phyloP scores from a whole-genome alignment of 768 basidiomycete species.

The Tylopilus sp. region DNA sequence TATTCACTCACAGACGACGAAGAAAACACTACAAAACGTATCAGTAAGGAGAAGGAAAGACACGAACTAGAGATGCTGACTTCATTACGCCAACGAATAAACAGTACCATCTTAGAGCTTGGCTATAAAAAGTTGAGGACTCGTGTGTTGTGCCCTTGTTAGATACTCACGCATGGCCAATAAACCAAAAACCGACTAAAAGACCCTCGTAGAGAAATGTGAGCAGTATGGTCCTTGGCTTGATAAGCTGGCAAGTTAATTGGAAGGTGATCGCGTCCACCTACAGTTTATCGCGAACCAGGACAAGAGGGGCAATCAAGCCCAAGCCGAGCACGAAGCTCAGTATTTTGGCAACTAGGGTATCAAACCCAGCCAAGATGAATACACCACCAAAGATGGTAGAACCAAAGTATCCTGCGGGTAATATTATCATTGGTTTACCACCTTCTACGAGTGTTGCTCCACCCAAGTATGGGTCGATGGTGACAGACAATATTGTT shows the following conservation, averaged over 20 bases:
- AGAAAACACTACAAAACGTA: conserved; percentile 56
- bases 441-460: conserved; percentile 69
- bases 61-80: conserved; percentile 40
- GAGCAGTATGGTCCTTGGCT: conserved; percentile 73
- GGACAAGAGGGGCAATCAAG: conserved; percentile 76
- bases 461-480: conserved; percentile 78
- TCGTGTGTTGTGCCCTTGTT: background rate
- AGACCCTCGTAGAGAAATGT: conserved; percentile 82
- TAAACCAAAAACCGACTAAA: conserved; percentile 92
- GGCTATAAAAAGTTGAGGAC: conserved; percentile 38
- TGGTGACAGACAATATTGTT: conserved; percentile 72
- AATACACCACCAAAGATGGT: conserved; percentile 81
- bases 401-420: conserved; percentile 81
- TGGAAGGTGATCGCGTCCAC: conserved; percentile 24
- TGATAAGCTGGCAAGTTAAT: conserved; percentile 10
- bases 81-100: conserved; percentile 84
- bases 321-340: conserved; percentile 90
- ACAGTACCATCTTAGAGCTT: conserved; percentile 81
- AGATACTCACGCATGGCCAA: conserved; percentile 76
- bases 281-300: conserved; percentile 89
- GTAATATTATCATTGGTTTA: conserved; percentile 63
- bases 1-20: conserved; percentile 71
- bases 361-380: conserved; percentile 82
- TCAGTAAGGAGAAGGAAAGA: conserved; percentile 12
- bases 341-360: conserved; percentile 86